These are phyloP conservation scores for Botrytis fragariae DNA, from an alignment of 2,329 filamentous ascomycete species.

Conservation along the genomic window DNA sequence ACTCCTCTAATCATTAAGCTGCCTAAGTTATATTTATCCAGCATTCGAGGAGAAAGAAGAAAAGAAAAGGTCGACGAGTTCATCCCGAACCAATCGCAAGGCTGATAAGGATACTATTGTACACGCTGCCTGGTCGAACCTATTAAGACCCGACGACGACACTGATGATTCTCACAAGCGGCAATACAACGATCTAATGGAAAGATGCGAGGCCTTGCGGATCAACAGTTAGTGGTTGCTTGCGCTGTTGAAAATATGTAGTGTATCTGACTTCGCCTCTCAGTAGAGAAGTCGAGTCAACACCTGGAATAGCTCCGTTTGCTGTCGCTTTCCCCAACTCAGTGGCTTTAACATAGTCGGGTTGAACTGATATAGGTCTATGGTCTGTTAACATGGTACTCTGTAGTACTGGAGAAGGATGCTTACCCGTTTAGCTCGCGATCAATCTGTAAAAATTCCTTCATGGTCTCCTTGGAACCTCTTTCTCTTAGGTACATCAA, in stretches of 20 bases:
- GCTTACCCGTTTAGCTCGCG: conserved; percentile 80
- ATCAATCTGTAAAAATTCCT: conserved; percentile 80
- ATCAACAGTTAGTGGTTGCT: conserved; percentile 29
- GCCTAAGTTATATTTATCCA: conserved; percentile 13
- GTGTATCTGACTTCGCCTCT: conserved; percentile 46
- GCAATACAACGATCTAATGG: conserved; percentile 19
- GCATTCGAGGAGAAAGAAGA: conserved; percentile 8
- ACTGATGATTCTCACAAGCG: background rate
- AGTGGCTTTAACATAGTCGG: conserved; percentile 36
- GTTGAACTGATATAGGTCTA: conserved; percentile 46
- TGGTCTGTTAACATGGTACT: conserved; percentile 24
- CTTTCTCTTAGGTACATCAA: conserved; percentile 80
- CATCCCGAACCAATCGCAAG: background rate
- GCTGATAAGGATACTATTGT: conserved; percentile 12
- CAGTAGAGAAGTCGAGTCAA: conserved; percentile 44
- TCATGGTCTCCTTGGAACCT: conserved; percentile 78
- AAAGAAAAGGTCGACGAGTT: conserved; percentile 4
- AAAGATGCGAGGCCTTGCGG: conserved; percentile 36
- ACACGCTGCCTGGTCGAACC: background rate
- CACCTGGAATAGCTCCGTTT: conserved; percentile 44
- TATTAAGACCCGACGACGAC: conserved; percentile 3
- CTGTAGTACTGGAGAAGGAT: background rate
- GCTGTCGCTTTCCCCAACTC: conserved; percentile 43
- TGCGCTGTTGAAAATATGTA: conserved; percentile 43
- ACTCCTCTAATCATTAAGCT: conserved; percentile 6